Evolutionary conservation across 768 basidiomycete species (phyloP).

Genomic region (Fomitopsis serialis): DNA sequence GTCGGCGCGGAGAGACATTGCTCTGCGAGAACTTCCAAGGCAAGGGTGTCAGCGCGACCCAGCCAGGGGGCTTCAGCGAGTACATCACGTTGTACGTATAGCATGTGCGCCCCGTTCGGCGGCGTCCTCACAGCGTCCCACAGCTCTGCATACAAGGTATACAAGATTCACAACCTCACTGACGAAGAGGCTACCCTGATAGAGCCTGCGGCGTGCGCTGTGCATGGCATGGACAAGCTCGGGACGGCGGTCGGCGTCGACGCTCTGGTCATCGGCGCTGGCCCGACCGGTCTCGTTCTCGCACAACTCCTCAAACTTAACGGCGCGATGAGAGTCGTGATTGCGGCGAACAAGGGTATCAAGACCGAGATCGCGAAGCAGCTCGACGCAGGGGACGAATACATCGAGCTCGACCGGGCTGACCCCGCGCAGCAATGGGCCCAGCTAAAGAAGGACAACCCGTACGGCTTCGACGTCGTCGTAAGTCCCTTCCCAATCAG

Average conservation of each 20-base stretch:
- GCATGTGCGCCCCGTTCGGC: neutral
- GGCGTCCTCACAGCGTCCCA: neutral
- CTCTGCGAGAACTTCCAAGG: constrained; percentile 83
- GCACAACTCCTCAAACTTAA: constrained; percentile 85
- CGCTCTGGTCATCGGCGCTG: constrained; percentile 83
- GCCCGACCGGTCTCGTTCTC: constrained; percentile 87
- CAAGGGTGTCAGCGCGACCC: constrained; percentile 76
- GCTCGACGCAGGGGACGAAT: constrained; percentile 77
- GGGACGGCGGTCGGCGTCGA: constrained; percentile 78
- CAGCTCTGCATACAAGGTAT: constrained; percentile 70
- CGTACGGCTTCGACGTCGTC: constrained; percentile 88
- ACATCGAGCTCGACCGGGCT: constrained; percentile 77
- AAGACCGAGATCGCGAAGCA: constrained; percentile 85
- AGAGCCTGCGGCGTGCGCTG: constrained; percentile 87
- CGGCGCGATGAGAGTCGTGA: constrained; percentile 73
- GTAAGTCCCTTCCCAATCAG: no score
- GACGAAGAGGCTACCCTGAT: constrained; percentile 86
- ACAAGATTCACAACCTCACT: constrained; percentile 82
- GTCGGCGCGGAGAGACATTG: constrained; percentile 75
- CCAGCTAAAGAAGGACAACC: constrained; percentile 73
- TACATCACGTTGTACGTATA: constrained; percentile 73
- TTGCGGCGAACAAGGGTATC: constrained; percentile 86
- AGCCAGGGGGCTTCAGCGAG: constrained; percentile 86
- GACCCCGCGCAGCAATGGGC: constrained; percentile 76
- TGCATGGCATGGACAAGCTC: constrained; percentile 89